Conservation (phyloP, 2,329 filamentous ascomycete species). For the Xylariaceae sp. region DNA sequence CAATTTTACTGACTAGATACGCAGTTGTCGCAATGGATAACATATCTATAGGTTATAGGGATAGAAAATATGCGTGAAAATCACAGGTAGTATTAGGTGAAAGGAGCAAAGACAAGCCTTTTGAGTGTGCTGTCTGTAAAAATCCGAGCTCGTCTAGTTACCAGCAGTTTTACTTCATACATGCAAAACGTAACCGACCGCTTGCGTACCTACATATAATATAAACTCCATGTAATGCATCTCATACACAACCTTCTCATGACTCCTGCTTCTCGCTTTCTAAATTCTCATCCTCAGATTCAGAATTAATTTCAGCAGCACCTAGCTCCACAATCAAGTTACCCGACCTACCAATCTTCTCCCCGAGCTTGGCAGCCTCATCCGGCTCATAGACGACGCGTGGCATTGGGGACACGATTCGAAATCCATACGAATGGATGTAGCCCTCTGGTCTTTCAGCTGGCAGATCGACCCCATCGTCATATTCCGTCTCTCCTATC, state of each 20-base stretch:
- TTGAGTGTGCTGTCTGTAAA: neutral
- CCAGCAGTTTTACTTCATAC: neutral
- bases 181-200: neutral
- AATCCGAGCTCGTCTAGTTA: neutral
- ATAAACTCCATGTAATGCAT: slow-evolving; percentile 12
- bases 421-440: slow-evolving; percentile 83
- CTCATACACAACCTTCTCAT: neutral
- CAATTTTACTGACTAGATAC: no score
- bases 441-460: slow-evolving; percentile 66
- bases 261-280: neutral
- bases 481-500: slow-evolving; percentile 31
- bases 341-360: slow-evolving; percentile 79
- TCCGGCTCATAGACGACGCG: slow-evolving; percentile 78
- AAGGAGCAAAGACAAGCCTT: no score
- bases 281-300: slow-evolving; percentile 41
- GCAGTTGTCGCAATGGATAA: no score
- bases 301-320: slow-evolving; percentile 56
- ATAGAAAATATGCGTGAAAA: no score
- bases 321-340: slow-evolving; percentile 82
- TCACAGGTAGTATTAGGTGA: no score
- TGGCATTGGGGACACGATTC: slow-evolving; percentile 84
- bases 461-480: slow-evolving; percentile 42
- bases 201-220: neutral
- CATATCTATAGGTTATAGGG: no score
- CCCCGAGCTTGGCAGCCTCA: slow-evolving; percentile 67